Conservation (phyloP, 805 yeast species). For the Kazachstania taianensis region DNA sequence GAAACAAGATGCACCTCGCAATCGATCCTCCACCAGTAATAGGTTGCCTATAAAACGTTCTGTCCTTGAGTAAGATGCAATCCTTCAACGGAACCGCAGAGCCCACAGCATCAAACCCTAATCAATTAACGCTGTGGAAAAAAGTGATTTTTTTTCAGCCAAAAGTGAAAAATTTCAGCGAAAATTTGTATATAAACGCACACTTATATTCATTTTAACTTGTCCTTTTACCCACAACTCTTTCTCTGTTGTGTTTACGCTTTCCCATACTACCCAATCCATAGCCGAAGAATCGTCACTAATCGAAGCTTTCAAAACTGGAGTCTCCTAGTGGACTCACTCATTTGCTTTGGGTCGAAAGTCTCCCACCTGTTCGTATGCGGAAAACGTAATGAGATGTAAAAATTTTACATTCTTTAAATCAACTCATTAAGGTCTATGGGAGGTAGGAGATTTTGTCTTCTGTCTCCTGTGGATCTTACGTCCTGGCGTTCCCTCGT, state of each 20-base stretch:
- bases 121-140: too few species aligned
- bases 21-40: too few species aligned
- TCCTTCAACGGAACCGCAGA: too few species aligned
- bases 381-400: constrained; percentile 52
- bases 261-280: constrained; percentile 34
- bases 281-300: constrained; percentile 64
- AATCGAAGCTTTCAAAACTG: constrained; percentile 55
- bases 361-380: constrained; percentile 66
- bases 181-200: too few species aligned
- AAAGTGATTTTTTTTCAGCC: too few species aligned
- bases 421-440: constrained; percentile 28
- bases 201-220: too few species aligned
- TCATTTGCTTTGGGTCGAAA: constrained; percentile 63
- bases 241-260: neutral
- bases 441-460: neutral
- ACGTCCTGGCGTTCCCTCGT: neutral
- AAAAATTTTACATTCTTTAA: constrained; percentile 30
- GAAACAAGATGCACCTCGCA: too few species aligned
- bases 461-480: neutral
- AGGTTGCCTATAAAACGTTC: too few species aligned
- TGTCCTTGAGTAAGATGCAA: too few species aligned
- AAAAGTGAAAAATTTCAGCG: too few species aligned
- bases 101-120: too few species aligned
- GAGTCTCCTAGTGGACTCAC: constrained; percentile 19
- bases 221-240: neutral